Percentiles rank a stretch among this genome's conserved stretches.
Conservation (phyloP, 208 protist genomes). For the Leishmania martiniquensis region DNA sequence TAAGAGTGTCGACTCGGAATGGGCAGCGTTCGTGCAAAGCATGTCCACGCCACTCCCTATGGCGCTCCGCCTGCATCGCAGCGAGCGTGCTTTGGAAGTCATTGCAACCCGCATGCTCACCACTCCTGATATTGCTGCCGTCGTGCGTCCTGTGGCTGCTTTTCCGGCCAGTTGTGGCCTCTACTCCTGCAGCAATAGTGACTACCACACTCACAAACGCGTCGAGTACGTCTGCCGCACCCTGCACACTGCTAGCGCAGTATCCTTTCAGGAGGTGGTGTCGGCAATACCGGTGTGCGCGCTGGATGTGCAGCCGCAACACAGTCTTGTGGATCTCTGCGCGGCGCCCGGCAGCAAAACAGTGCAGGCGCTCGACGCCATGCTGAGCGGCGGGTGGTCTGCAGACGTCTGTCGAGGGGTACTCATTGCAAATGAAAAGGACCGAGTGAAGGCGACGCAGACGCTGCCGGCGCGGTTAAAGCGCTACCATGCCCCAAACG, state of each 20-base stretch:
- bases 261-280: slow-evolving; percentile 92
- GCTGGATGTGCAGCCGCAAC: slow-evolving; percentile 75
- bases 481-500: slow-evolving; percentile 88
- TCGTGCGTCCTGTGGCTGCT: slow-evolving; percentile 43
- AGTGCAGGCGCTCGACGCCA: slow-evolving; percentile 85
- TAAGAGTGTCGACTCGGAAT: slow-evolving; percentile 46
- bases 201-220: slow-evolving; percentile 71
- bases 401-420: slow-evolving; percentile 52
- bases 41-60: slow-evolving; percentile 81
- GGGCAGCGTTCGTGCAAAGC: slow-evolving; percentile 57
- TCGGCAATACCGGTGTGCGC: slow-evolving; percentile 83
- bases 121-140: slow-evolving; percentile 23
- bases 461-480: slow-evolving; percentile 90
- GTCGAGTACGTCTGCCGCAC: slow-evolving; percentile 85
- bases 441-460: slow-evolving; percentile 93
- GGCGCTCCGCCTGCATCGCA: slow-evolving; percentile 84
- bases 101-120: slow-evolving; percentile 51
- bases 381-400: slow-evolving; percentile 62
- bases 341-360: slow-evolving; percentile 93
- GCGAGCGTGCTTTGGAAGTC: slow-evolving; percentile 48
- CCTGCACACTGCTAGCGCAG: slow-evolving; percentile 78
- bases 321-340: slow-evolving; percentile 90
- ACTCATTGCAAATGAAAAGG: slow-evolving; percentile 90
- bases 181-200: slow-evolving; percentile 77
- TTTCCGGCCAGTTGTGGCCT: slow-evolving; percentile 40